Evolutionary conservation across 345 rosid species (phyloP).

Genomic region (Gossypium raimondii): DNA sequence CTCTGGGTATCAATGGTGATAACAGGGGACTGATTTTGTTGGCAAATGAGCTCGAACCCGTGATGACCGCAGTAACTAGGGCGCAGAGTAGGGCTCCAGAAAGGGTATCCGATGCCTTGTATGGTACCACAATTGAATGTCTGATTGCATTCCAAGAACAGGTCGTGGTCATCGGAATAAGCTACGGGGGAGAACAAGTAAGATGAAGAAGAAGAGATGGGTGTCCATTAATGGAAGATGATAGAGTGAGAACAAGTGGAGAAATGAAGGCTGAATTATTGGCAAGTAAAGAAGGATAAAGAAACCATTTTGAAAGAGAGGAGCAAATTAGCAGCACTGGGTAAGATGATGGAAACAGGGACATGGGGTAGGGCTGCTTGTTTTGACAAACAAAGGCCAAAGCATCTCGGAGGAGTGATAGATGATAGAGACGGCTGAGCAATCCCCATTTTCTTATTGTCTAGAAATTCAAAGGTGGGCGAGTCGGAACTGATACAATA

Average conservation of each 20-base stretch:
- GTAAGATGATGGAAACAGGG: background rate
- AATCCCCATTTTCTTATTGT: no score
- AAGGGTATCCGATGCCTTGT: conserved; percentile 36
- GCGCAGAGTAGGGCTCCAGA: conserved; percentile 34
- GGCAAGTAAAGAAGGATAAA: background rate
- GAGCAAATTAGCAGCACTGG: background rate
- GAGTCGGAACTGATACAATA: no score
- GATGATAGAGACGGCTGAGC: background rate
- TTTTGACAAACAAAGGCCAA: background rate
- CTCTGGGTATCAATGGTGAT: background rate
- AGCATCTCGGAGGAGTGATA: no score
- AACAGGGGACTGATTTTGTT: background rate
- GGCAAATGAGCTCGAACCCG: conserved; percentile 34
- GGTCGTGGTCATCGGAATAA: conserved; percentile 16
- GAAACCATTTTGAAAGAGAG: background rate
- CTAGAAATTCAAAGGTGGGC: no score
- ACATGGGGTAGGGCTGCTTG: background rate
- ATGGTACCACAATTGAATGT: conserved; percentile 33
- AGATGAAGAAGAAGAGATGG: conserved; percentile 17
- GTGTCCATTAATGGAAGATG: background rate
- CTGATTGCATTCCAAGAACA: conserved; percentile 24
- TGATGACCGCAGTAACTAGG: conserved; percentile 31
- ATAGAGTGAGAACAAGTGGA: background rate
- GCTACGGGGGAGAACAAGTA: conserved; percentile 25
- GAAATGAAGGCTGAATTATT: background rate